Evolutionary conservation across 2,329 filamentous ascomycete species (phyloP).

Genomic region (Trichoderma asperellum): DNA sequence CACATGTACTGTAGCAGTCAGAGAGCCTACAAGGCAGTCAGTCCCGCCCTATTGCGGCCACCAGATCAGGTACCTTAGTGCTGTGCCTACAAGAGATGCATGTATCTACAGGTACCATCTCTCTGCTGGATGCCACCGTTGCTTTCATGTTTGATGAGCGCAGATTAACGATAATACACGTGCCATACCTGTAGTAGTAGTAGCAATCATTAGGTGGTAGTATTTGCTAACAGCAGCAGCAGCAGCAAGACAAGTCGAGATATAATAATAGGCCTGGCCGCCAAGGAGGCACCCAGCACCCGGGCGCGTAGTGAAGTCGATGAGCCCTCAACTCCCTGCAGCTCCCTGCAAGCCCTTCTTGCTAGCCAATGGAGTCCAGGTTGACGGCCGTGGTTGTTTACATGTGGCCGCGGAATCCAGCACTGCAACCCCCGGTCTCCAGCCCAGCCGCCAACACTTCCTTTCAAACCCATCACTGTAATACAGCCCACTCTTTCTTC

Average conservation of each 20-base stretch:
- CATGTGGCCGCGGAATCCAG: constrained; percentile 21
- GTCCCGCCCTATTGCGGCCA: not conserved
- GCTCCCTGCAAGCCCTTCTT: not conserved
- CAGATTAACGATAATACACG: not conserved
- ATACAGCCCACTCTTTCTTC: not conserved
- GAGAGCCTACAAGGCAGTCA: not conserved
- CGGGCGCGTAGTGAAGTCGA: not conserved
- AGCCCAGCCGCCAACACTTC: not conserved
- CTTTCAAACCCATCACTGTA: not conserved
- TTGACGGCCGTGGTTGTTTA: constrained; percentile 14
- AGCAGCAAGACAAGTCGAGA: not conserved
- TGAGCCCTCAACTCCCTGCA: not conserved
- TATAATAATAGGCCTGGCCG: not conserved
- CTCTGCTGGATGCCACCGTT: not conserved
- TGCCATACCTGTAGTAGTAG: not conserved
- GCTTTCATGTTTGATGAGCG: not conserved
- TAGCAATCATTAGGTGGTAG: too few relatives aligned
- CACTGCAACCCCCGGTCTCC: constrained; percentile 17
- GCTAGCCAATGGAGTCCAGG: constrained; percentile 3
- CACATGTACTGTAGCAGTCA: not conserved
- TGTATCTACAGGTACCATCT: not conserved
- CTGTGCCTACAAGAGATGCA: not conserved
- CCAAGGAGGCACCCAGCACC: not conserved
- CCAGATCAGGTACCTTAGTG: not conserved
- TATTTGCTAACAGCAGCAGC: too few relatives aligned